A percentile compares a stretch with the other conserved stretches of the same genome.
phyloP scores from a whole-genome alignment of 192 early-diverging fungal genomes.

The Phlyctochytrium bullatum region DNA sequence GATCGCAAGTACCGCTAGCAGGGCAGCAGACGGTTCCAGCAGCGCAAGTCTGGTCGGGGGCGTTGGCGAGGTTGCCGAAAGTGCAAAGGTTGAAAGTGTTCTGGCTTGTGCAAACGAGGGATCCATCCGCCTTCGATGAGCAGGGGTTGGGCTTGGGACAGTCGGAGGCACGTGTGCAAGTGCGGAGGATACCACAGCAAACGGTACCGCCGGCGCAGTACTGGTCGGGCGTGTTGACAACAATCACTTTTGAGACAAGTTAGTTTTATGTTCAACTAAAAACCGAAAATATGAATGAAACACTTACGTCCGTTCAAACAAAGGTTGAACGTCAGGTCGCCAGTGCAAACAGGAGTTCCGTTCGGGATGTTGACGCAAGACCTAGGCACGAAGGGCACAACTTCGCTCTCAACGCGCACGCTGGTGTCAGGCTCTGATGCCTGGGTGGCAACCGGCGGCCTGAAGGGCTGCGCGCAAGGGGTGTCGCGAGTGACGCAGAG shows the following conservation, averaged over 20 bases:
- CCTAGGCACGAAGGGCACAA: not conserved
- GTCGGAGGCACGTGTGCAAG: not conserved
- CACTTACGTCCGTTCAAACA: not conserved
- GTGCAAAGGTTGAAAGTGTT: constrained; percentile 1
- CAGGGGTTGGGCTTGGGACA: not conserved
- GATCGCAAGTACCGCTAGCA: not conserved
- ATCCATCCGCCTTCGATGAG: not conserved
- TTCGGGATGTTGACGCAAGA: not conserved
- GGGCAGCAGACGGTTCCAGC: not conserved
- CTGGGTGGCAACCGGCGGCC: too few relatives aligned
- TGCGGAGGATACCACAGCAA: constrained; percentile 1
- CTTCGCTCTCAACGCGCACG: not conserved
- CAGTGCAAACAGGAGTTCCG: constrained; percentile 9
- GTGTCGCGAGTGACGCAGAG: too few relatives aligned
- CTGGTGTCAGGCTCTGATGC: too few relatives aligned
- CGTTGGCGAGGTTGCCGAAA: not conserved
- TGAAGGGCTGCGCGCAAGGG: too few relatives aligned
- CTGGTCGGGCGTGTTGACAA: not conserved
- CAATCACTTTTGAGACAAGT: constrained; percentile 10
- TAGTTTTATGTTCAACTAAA: not conserved
- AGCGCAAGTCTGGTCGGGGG: not conserved
- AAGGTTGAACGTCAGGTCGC: constrained; percentile 9
- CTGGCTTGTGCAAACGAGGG: not conserved
- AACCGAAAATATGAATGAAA: not conserved
- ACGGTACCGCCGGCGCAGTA: not conserved